Conservation (phyloP, 2,329 filamentous ascomycete genomes). For the Fusarium gaditjirri region DNA sequence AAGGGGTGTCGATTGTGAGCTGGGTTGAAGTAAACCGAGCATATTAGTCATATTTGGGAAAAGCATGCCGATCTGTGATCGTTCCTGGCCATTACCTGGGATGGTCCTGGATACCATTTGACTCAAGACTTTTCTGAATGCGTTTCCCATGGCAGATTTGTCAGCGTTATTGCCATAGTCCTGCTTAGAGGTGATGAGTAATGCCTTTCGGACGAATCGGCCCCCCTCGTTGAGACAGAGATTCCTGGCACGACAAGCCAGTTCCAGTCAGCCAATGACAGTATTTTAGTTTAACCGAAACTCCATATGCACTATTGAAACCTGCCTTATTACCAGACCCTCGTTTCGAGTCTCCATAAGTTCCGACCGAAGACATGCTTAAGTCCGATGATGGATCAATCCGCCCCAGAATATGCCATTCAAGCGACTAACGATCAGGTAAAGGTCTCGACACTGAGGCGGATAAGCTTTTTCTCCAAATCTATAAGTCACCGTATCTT, state of each 20-base stretch:
- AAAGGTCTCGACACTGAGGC: neutral
- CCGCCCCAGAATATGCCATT: neutral
- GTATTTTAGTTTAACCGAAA: no score
- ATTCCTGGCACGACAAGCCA: neutral
- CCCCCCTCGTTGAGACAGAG: neutral
- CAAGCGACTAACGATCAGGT: neutral
- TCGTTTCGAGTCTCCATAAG: neutral
- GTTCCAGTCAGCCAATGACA: no score
- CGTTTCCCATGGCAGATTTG: neutral
- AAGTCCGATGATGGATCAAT: neutral
- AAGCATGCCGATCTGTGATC: neutral
- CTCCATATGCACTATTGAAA: neutral
- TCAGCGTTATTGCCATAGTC: neutral
- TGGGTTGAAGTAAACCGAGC: neutral
- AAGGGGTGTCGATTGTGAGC: neutral
- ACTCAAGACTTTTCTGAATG: no score
- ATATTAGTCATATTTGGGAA: accelerated
- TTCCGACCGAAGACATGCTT: neutral
- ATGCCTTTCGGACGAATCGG: neutral
- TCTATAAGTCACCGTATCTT: neutral
- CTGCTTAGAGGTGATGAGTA: neutral
- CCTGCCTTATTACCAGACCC: neutral
- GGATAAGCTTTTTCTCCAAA: neutral
- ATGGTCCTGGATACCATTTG: neutral
- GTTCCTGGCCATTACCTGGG: no score